Base-by-base conservation (phyloP, 1,284 basidiomycete genomes). In the Tremellales sp. region DNA sequence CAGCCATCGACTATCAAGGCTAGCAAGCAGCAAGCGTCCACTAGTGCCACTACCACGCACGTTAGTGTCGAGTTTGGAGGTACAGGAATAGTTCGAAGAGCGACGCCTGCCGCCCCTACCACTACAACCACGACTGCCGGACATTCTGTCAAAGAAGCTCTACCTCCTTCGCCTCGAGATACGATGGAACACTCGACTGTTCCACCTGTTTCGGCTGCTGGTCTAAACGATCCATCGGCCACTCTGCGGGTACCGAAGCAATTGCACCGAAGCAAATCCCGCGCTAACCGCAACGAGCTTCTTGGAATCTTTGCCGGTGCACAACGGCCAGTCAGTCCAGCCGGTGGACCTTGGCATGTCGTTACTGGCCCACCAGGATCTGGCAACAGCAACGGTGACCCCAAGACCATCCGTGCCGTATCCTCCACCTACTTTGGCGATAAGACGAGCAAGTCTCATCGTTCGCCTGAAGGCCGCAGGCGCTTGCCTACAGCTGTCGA, bases 41-140 rank as follows among this genome's bases (percentile, higher is more conserved):
- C 89, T 21, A 84, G 85, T 4, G 88, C 92, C 3, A 88, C 86
- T 17, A 80, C 87, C 1, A 91, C 87, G 27, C 90, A 88, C 0
- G 89, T 96, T 59, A 92, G 89, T 53, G 90, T 97, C 47, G 91
- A 94, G 75, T 94, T 94, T 73, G 87, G 84, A 4, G 85, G 86
- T 2, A 75, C 81, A 2, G 87, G 85, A 15, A 69, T 69, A 12
- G 80, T 84, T 7, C 84, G 88, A 15, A 79, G 85, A 49, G 82
- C 87, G 0, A 81, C 84, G 2, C 19, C 46, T 3, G 40, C 43
- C 40, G 36, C 24, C 13, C 40, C 24, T 23, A 35, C 40, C 7
- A 35, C 19, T 22, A 24, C 19, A 17, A 4, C 17, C 17, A 33
- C 17, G 8, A 42, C 53, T 7, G 49, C 56, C 2, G 46, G 47